These are phyloP conservation scores for Acanthamoeba triangularis DNA, from an alignment of 208 protist species.

Conservation along the genomic window DNA sequence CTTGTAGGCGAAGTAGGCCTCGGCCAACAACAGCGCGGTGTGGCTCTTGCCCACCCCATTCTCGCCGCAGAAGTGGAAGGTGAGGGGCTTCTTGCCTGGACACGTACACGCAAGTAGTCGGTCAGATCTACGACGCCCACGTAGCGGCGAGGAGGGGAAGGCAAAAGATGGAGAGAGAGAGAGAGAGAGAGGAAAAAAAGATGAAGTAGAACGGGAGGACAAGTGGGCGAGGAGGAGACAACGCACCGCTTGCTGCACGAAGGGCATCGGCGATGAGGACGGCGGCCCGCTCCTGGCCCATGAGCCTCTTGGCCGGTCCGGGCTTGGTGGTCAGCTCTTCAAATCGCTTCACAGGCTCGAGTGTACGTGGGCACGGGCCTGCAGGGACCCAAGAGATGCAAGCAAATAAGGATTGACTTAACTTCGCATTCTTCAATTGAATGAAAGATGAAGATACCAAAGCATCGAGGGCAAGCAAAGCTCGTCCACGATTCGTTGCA, in stretches of 20 bases:
- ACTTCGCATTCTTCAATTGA: background rate
- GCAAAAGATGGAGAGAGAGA: background rate
- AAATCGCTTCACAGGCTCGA: background rate
- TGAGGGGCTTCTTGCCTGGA: constrained; percentile 29
- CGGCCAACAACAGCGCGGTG: constrained; percentile 49
- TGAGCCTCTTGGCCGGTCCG: background rate
- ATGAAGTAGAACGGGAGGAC: background rate
- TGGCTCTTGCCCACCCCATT: constrained; percentile 59
- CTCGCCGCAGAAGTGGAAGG: constrained; percentile 54
- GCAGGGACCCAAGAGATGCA: background rate
- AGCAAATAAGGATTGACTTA: background rate
- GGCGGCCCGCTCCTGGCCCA: constrained; percentile 41
- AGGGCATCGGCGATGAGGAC: constrained; percentile 14
- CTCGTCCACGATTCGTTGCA: background rate
- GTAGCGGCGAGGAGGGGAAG: background rate
- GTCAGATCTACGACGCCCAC: background rate
- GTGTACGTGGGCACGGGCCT: constrained; percentile 6
- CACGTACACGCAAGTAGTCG: background rate
- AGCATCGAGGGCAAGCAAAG: constrained; percentile 13
- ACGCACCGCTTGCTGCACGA: background rate
- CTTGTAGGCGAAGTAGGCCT: constrained; percentile 44
- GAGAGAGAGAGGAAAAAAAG: background rate
- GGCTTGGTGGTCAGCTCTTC: background rate
- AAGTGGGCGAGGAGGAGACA: background rate
- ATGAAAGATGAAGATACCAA: constrained; percentile 2